Base-by-base conservation (phyloP, 2,329 filamentous ascomycete species). In the Diplodia corticola region DNA sequence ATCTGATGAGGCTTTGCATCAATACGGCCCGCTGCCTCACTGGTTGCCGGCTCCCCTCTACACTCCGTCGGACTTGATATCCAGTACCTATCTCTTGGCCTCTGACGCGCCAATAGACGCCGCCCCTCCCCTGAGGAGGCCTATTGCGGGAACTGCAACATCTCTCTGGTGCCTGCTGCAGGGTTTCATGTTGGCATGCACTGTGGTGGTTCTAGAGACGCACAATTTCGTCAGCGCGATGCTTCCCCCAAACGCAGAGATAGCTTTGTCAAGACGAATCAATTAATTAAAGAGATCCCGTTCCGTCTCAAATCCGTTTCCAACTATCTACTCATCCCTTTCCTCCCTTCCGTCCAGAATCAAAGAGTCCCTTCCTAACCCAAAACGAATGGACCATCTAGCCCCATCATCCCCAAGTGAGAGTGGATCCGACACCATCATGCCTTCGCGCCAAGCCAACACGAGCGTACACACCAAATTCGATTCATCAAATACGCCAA, bases 1-100 rank as follows among this genome's bases (percentile, higher is more conserved):
- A 35, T 61, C 26, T 61, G 44, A 28, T 28, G 40, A 22, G 20
- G 24, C 44, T 61, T 50, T 35, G 57, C 57, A 61, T 33, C 28
- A 49, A 61, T 61, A 61, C 57, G 57, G 24, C 17, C 37, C 24
- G 57, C 40, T 35, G 40, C 57, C 22, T 49, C 28, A 61, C 40
- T 49, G 44, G 57, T 33, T 35, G 10, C 57, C 57, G 57, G 57
- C 57, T 61, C 57, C 57, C 57, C 57, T 61, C 57, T 61, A 61
- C 40, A 24, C 5, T 61, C 57, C 57, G 57, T 49, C 57, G 57
- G 57, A 49, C 2, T 35, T 61, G 57, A 35, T 30, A 6, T 20
- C 12, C 7, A 49, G 44, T 15, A 30, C 28, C 40, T 44, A 49
- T 35, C 12, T 5, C 15, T 12, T 30, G 57, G 40, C 15, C 6